These are phyloP conservation scores for Rubus parviflorus DNA, from an alignment of 306 rosid genomes.

Conservation along the genomic window DNA sequence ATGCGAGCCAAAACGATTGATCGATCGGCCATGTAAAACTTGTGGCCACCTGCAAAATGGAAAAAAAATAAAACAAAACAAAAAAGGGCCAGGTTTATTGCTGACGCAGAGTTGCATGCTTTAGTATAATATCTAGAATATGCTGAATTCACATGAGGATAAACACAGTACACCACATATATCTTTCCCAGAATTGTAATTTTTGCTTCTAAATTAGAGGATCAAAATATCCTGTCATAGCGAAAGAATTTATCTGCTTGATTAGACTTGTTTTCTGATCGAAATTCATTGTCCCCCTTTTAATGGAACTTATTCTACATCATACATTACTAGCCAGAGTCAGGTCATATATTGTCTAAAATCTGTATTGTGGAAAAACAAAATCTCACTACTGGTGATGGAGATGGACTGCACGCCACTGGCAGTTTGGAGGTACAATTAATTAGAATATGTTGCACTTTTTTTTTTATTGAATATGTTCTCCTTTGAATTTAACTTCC, in stretches of 20 bases:
- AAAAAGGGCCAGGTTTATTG: no score
- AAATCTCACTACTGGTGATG: not conserved
- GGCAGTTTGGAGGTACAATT: not conserved
- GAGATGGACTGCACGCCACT: not conserved
- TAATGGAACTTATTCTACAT: constrained; percentile 2
- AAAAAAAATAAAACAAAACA: no score
- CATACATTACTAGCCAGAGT: not conserved
- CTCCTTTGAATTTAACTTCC: not conserved
- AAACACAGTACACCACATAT: no score
- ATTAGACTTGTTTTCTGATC: not conserved
- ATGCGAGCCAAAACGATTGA: no score
- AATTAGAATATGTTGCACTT: not conserved
- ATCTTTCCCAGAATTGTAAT: no score
- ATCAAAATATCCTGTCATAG: not conserved
- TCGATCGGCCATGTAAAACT: no score
- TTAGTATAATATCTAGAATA: no score
- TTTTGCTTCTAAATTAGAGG: not conserved
- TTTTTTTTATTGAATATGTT: constrained; percentile 12
- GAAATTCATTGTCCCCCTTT: not conserved
- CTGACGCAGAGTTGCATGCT: no score
- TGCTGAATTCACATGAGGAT: no score
- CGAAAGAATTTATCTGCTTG: not conserved
- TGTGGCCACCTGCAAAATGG: no score
- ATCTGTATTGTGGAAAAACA: not conserved
- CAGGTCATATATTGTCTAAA: not conserved